These are phyloP conservation scores for Pseudozyma pruni DNA, from an alignment of 1,284 basidiomycete genomes.

Conservation along the genomic window DNA sequence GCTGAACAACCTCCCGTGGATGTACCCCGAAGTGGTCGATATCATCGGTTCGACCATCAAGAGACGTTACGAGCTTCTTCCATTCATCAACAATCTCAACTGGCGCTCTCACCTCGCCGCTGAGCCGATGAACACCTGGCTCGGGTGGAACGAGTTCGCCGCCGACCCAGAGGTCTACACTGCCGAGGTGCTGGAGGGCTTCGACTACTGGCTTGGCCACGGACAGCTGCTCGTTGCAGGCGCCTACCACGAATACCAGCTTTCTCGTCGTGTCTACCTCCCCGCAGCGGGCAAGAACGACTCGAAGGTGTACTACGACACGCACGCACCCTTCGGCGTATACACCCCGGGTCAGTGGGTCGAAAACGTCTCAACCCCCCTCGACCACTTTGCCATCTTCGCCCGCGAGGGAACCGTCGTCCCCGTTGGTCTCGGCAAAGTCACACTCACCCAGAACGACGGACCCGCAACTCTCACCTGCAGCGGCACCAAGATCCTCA, in stretches of 20 bases:
- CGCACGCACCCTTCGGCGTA: slow-evolving; percentile 28
- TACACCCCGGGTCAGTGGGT: slow-evolving; percentile 37
- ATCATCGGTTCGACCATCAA: slow-evolving; percentile 68
- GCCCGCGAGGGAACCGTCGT: slow-evolving; percentile 69
- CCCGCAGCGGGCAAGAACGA: slow-evolving; percentile 63
- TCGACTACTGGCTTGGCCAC: slow-evolving; percentile 70
- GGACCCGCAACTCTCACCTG: slow-evolving; percentile 66
- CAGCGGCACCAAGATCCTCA: slow-evolving; percentile 67
- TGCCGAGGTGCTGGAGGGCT: slow-evolving; percentile 67
- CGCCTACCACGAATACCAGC: slow-evolving; percentile 66
- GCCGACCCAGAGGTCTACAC: slow-evolving; percentile 68
- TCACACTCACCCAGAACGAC: slow-evolving; percentile 65
- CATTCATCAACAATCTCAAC: slow-evolving; percentile 68
- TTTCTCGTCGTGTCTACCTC: slow-evolving; percentile 68
- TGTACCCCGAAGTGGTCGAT: slow-evolving; percentile 70
- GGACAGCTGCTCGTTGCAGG: slow-evolving; percentile 68
- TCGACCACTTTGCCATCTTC: slow-evolving; percentile 69
- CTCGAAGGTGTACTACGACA: slow-evolving; percentile 42
- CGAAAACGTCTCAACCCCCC: slow-evolving; percentile 67
- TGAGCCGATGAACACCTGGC: slow-evolving; percentile 69
- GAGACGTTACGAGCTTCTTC: slow-evolving; percentile 69
- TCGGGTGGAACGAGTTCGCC: slow-evolving; percentile 69
- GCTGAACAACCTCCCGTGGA: slow-evolving; percentile 70
- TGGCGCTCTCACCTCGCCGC: slow-evolving; percentile 69
- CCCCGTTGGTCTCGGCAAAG: slow-evolving; percentile 68